A percentile compares a stretch with the other conserved stretches of the same genome.
Evolutionary conservation across 805 yeast species (phyloP).

Genomic region (Starmerella vaccinii): DNA sequence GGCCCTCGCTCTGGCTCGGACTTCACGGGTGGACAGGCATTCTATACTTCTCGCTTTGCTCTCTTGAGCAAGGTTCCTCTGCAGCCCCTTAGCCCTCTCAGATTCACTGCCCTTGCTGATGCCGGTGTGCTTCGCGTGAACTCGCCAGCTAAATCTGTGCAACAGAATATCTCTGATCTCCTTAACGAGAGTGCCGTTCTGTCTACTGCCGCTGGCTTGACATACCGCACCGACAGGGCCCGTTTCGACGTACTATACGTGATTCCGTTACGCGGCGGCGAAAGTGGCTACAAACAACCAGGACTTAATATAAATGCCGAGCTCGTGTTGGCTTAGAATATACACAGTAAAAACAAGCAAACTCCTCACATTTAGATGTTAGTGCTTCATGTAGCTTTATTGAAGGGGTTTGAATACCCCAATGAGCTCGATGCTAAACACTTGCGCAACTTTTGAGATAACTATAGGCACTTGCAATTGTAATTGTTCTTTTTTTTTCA

Average conservation of each 20-base stretch:
- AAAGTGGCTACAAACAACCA: constrained; percentile 39
- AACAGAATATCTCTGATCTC: constrained; percentile 27
- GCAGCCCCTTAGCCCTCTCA: constrained; percentile 39
- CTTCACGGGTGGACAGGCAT: constrained; percentile 58
- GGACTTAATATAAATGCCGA: constrained; percentile 57
- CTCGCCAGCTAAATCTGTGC: constrained; percentile 1
- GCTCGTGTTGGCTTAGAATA: constrained; percentile 29
- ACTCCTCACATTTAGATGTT: too few species aligned
- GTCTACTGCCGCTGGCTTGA: constrained; percentile 47
- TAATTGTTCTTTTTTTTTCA: too few species aligned
- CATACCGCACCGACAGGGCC: constrained; percentile 50
- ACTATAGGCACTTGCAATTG: too few species aligned
- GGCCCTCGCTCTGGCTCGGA: constrained; percentile 50
- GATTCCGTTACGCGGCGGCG: constrained; percentile 44
- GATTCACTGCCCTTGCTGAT: constrained; percentile 51
- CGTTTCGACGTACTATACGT: constrained; percentile 53
- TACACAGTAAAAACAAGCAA: not conserved
- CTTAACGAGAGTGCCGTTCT: constrained; percentile 30
- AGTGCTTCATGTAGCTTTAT: too few species aligned
- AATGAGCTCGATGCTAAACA: too few species aligned
- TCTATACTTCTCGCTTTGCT: constrained; percentile 44
- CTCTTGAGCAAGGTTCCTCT: constrained; percentile 53
- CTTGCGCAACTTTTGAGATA: too few species aligned
- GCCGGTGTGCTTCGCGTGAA: constrained; percentile 46
- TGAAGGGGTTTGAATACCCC: too few species aligned